Conservation (phyloP, 768 basidiomycete species). For the Tylopilus sp. region DNA sequence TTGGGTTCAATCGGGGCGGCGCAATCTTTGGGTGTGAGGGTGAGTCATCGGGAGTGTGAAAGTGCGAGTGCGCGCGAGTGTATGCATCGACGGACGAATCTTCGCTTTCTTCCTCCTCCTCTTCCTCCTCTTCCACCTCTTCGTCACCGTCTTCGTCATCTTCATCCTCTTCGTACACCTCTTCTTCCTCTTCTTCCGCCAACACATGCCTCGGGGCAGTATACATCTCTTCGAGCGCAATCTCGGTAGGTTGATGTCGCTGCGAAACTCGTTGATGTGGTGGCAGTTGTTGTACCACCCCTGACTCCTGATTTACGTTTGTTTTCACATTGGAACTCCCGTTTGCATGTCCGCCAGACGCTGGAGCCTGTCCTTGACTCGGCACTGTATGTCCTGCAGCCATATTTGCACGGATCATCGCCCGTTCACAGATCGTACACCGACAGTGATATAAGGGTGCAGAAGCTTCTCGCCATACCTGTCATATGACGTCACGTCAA, state of each 20-base stretch:
- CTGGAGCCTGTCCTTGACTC: slow-evolving; percentile 19
- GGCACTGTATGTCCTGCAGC: slow-evolving; percentile 36
- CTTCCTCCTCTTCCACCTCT: slow-evolving; percentile 19
- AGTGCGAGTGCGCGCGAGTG: slow-evolving; percentile 5
- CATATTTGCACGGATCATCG: slow-evolving; percentile 50
- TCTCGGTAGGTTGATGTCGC: slow-evolving; percentile 15
- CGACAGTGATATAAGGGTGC: slow-evolving; percentile 68
- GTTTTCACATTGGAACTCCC: not conserved
- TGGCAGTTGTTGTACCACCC: slow-evolving; percentile 1
- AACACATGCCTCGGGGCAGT: slow-evolving; percentile 14
- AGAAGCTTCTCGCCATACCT: slow-evolving; percentile 77
- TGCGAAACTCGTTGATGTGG: slow-evolving; percentile 8
- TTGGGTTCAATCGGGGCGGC: slow-evolving; percentile 19
- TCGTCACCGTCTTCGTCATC: slow-evolving; percentile 19
- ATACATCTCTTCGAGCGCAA: slow-evolving; percentile 26
- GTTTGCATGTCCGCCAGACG: slow-evolving; percentile 1
- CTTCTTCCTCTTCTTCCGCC: slow-evolving; percentile 31
- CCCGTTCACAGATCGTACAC: slow-evolving; percentile 71
- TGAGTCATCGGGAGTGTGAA: not conserved
- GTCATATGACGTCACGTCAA: slow-evolving; percentile 3
- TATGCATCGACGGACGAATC: slow-evolving; percentile 14
- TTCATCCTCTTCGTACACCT: slow-evolving; percentile 25
- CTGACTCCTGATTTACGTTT: slow-evolving; percentile 5
- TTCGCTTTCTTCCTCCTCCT: slow-evolving; percentile 30
- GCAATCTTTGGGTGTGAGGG: slow-evolving; percentile 10